Evolutionary conservation across 2,329 filamentous ascomycete genomes (phyloP).

Genomic region (Apiospora phragmitis): DNA sequence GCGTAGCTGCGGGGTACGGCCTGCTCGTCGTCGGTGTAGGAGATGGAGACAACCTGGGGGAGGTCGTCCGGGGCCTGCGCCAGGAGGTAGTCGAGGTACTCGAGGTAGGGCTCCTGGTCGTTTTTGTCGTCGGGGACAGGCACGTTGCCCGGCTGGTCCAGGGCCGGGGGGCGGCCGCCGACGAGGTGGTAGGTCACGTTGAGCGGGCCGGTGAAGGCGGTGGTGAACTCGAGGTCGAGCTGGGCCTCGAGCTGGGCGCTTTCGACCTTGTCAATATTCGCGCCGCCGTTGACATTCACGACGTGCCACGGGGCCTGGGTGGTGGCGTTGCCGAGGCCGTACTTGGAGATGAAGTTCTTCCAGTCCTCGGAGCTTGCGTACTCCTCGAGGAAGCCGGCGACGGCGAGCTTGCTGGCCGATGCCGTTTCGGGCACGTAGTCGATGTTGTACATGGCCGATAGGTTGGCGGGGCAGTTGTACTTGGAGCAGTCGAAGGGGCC

Average conservation of each 20-base stretch:
- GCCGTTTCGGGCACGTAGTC: conserved; percentile 9
- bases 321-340: not conserved
- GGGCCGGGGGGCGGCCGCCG: not conserved
- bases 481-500: conserved; percentile 1
- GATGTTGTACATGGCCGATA: conserved; percentile 7
- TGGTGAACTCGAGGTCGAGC: conserved; percentile 1
- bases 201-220: conserved; percentile 4
- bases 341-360: not conserved
- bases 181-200: conserved; percentile 4
- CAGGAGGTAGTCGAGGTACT: conserved; percentile 61
- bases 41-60: conserved; percentile 62
- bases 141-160: not conserved
- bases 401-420: conserved; percentile 9
- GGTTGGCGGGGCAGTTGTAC: not conserved
- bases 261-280: not conserved
- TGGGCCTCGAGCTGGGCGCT: not conserved
- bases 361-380: not conserved
- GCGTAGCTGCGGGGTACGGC: conserved; percentile 60
- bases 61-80: conserved; percentile 51
- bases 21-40: conserved; percentile 68
- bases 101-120: conserved; percentile 65
- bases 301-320: not conserved
- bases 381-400: conserved; percentile 11
- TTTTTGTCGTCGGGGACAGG: conserved; percentile 34
- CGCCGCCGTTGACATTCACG: conserved; percentile 2